Evolutionary conservation across 139 green algal genomes (phyloP).

Genomic region (Nannochloris sp.): DNA sequence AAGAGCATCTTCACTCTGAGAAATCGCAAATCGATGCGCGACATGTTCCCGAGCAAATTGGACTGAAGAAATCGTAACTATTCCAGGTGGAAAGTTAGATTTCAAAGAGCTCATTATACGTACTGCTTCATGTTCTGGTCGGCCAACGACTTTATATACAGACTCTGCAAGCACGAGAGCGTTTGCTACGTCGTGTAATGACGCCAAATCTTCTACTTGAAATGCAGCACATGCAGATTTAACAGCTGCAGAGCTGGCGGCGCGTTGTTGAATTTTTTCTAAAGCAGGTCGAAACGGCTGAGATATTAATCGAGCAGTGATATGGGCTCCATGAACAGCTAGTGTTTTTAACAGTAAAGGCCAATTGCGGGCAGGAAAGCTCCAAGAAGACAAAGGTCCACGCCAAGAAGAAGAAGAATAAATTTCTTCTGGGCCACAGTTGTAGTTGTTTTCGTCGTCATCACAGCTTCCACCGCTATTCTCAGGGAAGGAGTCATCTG

Average conservation of each 20-base stretch:
- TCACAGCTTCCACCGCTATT: too few relatives aligned
- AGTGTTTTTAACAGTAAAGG: background rate
- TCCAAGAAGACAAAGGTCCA: background rate
- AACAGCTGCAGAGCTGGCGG: background rate
- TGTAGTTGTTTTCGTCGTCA: too few relatives aligned
- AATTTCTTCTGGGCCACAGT: background rate
- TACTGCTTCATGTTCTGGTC: background rate
- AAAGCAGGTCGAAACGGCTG: background rate
- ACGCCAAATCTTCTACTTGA: background rate
- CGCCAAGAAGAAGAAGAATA: background rate
- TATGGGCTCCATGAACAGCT: background rate
- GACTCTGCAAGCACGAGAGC: background rate
- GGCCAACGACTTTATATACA: background rate
- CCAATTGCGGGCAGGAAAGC: background rate
- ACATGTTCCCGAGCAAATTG: slow-evolving; percentile 19
- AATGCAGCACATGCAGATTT: background rate
- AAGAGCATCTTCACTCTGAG: slow-evolving; percentile 3
- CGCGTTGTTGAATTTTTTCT: background rate
- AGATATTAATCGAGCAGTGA: background rate
- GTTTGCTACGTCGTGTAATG: background rate
- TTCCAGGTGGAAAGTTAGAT: slow-evolving; percentile 5
- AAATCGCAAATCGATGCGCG: slow-evolving; percentile 16
- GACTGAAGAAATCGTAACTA: slow-evolving; percentile 13
- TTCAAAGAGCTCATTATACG: slow-evolving; percentile 9
- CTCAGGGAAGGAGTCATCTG: background rate